Evolutionary conservation across 2,329 filamentous ascomycete species (phyloP).

Genomic region (Dothistroma pini): DNA sequence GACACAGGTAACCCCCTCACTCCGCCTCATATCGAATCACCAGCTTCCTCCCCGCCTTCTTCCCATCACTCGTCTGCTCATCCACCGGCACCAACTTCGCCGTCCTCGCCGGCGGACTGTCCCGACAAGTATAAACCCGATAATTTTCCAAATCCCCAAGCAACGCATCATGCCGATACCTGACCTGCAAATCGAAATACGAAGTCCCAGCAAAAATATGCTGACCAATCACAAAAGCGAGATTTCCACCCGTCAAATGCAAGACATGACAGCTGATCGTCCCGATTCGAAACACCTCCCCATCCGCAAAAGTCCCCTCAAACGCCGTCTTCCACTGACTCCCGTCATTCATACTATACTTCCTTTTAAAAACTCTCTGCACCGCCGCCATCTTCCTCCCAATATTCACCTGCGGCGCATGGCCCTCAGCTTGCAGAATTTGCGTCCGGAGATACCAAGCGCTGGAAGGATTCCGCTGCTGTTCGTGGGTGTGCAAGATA

Average conservation of each 20-base stretch:
- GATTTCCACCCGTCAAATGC: conserved; percentile 16
- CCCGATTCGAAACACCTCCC: conserved; percentile 21
- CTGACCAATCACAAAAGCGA: conserved; percentile 23
- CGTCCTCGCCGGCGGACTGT: conserved; percentile 17
- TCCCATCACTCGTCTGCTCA: conserved; percentile 3
- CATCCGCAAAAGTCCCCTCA: conserved; percentile 16
- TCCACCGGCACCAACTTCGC: conserved; percentile 18
- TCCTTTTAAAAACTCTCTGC: conserved; percentile 22
- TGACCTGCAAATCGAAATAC: conserved; percentile 16
- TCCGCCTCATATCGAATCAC: conserved; percentile 5
- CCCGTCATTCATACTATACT: conserved; percentile 22
- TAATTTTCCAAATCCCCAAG: conserved; percentile 17
- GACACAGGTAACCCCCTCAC: neutral
- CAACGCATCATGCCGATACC: conserved; percentile 7
- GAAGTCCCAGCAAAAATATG: conserved; percentile 20
- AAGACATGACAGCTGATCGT: conserved; percentile 16
- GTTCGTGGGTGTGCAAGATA: conserved; percentile 24
- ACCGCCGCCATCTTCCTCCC: conserved; percentile 19
- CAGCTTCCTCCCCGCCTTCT: conserved; percentile 1
- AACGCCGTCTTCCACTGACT: conserved; percentile 16
- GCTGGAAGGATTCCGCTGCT: conserved; percentile 16
- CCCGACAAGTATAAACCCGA: conserved; percentile 17
- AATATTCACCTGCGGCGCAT: conserved; percentile 18
- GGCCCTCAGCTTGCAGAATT: conserved; percentile 16
- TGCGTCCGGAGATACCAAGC: conserved; percentile 26